phyloP scores from a whole-genome alignment of 495 filamentous ascomycete species.

The Penicillium coffeae region DNA sequence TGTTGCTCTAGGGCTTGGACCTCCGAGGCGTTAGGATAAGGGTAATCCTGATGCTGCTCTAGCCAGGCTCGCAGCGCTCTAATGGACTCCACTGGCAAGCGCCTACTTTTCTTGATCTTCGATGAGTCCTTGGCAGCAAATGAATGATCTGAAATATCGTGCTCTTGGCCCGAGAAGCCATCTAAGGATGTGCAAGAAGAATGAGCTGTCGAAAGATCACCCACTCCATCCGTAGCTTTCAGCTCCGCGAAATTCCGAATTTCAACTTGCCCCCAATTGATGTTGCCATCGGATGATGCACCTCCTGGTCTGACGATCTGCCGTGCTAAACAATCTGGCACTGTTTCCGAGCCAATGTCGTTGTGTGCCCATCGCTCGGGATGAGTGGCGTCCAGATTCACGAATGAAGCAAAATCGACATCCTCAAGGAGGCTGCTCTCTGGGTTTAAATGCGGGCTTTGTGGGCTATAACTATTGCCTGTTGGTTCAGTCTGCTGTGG shows the following conservation, averaged over 20 bases:
- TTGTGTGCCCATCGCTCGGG: background rate
- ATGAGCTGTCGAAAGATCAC: background rate
- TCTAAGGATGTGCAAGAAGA: background rate
- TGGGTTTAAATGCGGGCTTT: background rate
- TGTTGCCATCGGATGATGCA: too few relatives aligned
- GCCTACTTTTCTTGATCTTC: background rate
- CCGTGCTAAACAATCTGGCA: too few relatives aligned
- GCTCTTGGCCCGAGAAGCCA: background rate
- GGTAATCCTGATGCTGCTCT: slow-evolving; percentile 30
- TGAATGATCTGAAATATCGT: background rate
- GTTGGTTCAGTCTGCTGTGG: background rate
- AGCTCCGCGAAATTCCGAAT: too few relatives aligned
- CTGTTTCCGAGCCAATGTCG: too few relatives aligned
- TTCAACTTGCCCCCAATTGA: too few relatives aligned
- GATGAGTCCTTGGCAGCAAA: background rate
- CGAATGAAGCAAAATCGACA: background rate
- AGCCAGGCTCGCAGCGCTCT: slow-evolving; percentile 20
- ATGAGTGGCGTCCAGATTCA: background rate
- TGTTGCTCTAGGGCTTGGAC: slow-evolving; percentile 10
- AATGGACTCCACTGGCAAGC: slow-evolving; percentile 6
- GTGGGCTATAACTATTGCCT: background rate
- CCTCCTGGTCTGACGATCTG: too few relatives aligned
- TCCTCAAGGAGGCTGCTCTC: background rate
- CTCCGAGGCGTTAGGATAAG: slow-evolving; percentile 21
- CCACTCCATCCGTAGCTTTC: too few relatives aligned